Base-by-base conservation (phyloP, 2,329 filamentous ascomycete genomes). In the Xylaria sp. region DNA sequence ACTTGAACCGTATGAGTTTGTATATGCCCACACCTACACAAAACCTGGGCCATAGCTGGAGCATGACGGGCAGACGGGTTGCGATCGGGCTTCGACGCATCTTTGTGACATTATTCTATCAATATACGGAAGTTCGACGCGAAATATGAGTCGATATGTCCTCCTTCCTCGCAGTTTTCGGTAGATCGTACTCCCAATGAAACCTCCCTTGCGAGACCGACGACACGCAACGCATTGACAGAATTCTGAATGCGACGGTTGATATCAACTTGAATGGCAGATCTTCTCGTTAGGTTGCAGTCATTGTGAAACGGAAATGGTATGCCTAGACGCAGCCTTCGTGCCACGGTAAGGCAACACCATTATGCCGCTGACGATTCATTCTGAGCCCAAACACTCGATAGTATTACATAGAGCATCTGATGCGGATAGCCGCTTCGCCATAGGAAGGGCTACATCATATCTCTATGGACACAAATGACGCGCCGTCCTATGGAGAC, bases 111-210 rank as follows among this genome's bases (percentile, higher is more conserved):
- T 66, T 17, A 15, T 47, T 68, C 61, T 56, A 65, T 72, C 44
- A 47, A 11, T 29, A 70, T 67, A n/a, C 57, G 72, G 68, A 69
- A 72, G 49, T 53, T 50, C 59, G n/a, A 67, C 53, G 63, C 68
- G 67, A 69, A 55, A 7, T 31, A 60, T 51, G 49, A 59, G 39
- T 54, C 27, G 27, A 65, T 44, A 49, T 47, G 50, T 29, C 31
- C 17, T 31, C 22, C 29, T 39, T 50, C 55, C 27, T 45, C 22
- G 38, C 38, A 13, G 6, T 1, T 54, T 53, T 10, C 5, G 57
- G 27, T n/a, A 20, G 29, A 38, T 60, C 31, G 38, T 51, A 33
- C 20, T 20, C 38, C 44, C 55, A 31, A 44, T 2, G 17, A 57
- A 31, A 31, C 3, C 25, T n/a, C 38, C 27, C 31, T 22, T 42